Percentiles rank a stretch among this genome's conserved stretches.
Conservation (phyloP, 192 early-diverging fungal species). For the Phycomyces nitens region DNA sequence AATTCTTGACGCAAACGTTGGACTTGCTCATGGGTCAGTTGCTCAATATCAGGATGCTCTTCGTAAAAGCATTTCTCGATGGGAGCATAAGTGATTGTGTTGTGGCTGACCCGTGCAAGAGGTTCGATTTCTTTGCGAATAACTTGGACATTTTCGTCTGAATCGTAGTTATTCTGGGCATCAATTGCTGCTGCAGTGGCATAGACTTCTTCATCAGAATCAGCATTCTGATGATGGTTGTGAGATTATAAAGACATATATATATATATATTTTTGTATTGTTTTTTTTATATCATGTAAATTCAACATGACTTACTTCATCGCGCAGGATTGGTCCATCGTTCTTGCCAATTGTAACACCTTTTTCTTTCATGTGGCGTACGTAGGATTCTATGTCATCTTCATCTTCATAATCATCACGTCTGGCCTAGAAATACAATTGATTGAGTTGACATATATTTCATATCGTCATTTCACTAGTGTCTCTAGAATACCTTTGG, state of each 20-base stretch:
- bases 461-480: background rate
- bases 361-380: constrained; percentile 71
- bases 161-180: constrained; percentile 35
- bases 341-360: constrained; percentile 65
- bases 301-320: constrained; percentile 32
- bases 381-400: constrained; percentile 74
- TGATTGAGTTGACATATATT: background rate
- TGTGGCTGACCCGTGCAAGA: constrained; percentile 62
- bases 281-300: background rate
- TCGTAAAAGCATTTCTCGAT: constrained; percentile 79
- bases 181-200: constrained; percentile 71
- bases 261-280: constrained; percentile 6
- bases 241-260: constrained; percentile 13
- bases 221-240: constrained; percentile 26
- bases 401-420: constrained; percentile 72
- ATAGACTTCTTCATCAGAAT: constrained; percentile 86
- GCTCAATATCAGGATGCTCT: constrained; percentile 73
- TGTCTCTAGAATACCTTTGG: constrained; percentile 31
- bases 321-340: constrained; percentile 35
- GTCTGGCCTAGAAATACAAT: constrained; percentile 34
- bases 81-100: constrained; percentile 57
- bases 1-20: constrained; percentile 51
- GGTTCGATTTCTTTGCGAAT: constrained; percentile 59
- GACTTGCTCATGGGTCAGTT: constrained; percentile 53
- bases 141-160: constrained; percentile 23